Base-by-base conservation (phyloP, 1,284 basidiomycete genomes). In the Coniferiporia sulphurascens region DNA sequence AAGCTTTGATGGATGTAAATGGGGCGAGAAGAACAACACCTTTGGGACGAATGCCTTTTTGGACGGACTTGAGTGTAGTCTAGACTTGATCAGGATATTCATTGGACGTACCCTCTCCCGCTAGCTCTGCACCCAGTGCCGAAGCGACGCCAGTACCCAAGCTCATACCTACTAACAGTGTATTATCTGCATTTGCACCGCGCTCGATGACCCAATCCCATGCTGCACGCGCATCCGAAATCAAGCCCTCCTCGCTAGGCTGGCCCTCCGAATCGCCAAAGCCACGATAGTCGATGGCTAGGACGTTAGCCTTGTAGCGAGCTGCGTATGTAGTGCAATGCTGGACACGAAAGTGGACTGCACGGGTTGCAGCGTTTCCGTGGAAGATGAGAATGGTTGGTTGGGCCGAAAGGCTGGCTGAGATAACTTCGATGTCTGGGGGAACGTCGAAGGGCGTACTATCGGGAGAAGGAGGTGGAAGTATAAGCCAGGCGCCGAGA, bases 201-300 rank as follows among this genome's bases (percentile, higher is more conserved):
- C 80, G 75, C 3, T 73, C 68, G 5, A 85, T 69, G 4, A 93
- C 73, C 86, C 89, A 96, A 65, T 92, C 82, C 81, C 86, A 97
- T 0, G 87, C 90, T 0, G 91, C 80, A 27, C 84, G 77, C 1
- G 92, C 93, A 68, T 98, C 96, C 3, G 72, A 72, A 0, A 83
- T 71, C 0, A 98, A 74, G 0, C 95, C 96, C 12, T 73, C 71
- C 69, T 95, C 89, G 9, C 81, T 84, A 0, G 95, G 95, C 0
- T 70, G 71, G 1, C 94, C 93, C 0, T 83, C 80, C 58, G 92
- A 95, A 69, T 98, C 94, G 0, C 79, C 95, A 66, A 91, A 98
- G 0, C 95, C 95, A n/a, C 93, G 84, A 69, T 96, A 96, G 72
- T 97, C 95, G 48, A 93, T 84, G 0, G 85, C 86, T 19, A 97